Evolutionary conservation across 2,329 filamentous ascomycete species (phyloP).

Genomic region (Gyromitra esculenta): DNA sequence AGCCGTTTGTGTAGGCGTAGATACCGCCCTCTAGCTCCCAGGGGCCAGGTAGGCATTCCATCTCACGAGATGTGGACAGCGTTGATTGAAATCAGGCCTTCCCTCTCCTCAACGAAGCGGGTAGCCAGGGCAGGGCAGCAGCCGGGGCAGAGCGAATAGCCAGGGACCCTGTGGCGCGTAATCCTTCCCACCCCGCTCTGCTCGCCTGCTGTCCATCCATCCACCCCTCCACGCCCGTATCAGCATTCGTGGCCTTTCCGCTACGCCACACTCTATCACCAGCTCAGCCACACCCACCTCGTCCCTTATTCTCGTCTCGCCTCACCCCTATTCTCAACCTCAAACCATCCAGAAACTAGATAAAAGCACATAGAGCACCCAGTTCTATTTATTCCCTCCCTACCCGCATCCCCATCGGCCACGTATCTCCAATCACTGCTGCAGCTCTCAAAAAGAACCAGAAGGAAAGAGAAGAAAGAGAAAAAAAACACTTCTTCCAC

Average conservation of each 20-base stretch:
- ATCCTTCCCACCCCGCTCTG: neutral
- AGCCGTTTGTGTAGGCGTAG: neutral
- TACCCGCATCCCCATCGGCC: conserved; percentile 11
- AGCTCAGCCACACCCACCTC: conserved; percentile 19
- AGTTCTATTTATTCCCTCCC: conserved; percentile 10
- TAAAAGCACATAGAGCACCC: neutral
- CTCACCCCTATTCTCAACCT: conserved; percentile 8
- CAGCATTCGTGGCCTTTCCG: conserved; percentile 40
- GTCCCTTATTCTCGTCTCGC: conserved; percentile 16
- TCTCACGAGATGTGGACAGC: conserved; percentile 1
- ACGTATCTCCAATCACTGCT: conserved; percentile 30
- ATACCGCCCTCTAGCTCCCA: no score
- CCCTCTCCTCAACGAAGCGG: neutral
- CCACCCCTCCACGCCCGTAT: neutral
- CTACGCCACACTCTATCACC: conserved; percentile 17
- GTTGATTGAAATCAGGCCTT: neutral
- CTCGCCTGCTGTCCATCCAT: no score
- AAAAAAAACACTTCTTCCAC: neutral
- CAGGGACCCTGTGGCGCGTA: neutral
- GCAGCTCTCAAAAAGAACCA: neutral
- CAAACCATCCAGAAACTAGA: conserved; percentile 10
- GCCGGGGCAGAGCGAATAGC: neutral
- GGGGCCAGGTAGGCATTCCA: neutral
- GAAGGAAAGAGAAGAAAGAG: neutral
- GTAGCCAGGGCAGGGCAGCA: neutral